Conservation (phyloP, 2,329 filamentous ascomycete genomes). For the Geoglossum cookeanum region DNA sequence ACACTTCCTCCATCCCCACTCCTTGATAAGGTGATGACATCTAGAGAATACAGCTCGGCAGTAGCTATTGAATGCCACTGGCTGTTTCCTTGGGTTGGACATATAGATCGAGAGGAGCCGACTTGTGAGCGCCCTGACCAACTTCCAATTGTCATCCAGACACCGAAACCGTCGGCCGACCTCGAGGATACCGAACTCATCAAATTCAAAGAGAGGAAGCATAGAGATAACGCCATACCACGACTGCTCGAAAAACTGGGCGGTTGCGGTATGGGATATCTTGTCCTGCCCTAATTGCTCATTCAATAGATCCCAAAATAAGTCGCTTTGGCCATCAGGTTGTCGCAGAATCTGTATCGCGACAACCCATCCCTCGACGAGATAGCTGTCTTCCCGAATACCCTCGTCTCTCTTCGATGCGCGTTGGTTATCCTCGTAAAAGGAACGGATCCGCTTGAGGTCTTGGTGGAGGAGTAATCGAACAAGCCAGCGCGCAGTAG, state of each 20-base stretch:
- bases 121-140: conserved; percentile 26
- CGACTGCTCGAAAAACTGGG: conserved; percentile 18
- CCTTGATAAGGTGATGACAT: conserved; percentile 32
- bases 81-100: conserved; percentile 20
- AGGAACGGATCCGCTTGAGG: conserved; percentile 17
- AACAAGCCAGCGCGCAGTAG: conserved; percentile 18
- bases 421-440: conserved; percentile 27
- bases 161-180: conserved; percentile 22
- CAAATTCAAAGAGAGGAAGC: conserved; percentile 34
- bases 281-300: conserved; percentile 16
- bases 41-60: conserved; percentile 30
- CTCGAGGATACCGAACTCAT: conserved; percentile 27
- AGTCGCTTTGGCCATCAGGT: conserved; percentile 13
- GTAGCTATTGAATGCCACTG: conserved; percentile 34
- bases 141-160: conserved; percentile 29
- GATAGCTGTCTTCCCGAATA: conserved; percentile 24
- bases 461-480: conserved; percentile 17
- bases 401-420: conserved; percentile 26
- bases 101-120: conserved; percentile 29
- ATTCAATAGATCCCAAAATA: conserved; percentile 27
- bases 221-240: conserved; percentile 30
- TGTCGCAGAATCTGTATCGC: conserved; percentile 24
- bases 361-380: conserved; percentile 28
- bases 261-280: conserved; percentile 16
- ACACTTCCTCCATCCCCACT: conserved; percentile 38